Evolutionary conservation across 495 filamentous ascomycete species (phyloP), one percentile per base, ranked within the genome.

Genomic region (Penicillium maclennaniae): DNA sequence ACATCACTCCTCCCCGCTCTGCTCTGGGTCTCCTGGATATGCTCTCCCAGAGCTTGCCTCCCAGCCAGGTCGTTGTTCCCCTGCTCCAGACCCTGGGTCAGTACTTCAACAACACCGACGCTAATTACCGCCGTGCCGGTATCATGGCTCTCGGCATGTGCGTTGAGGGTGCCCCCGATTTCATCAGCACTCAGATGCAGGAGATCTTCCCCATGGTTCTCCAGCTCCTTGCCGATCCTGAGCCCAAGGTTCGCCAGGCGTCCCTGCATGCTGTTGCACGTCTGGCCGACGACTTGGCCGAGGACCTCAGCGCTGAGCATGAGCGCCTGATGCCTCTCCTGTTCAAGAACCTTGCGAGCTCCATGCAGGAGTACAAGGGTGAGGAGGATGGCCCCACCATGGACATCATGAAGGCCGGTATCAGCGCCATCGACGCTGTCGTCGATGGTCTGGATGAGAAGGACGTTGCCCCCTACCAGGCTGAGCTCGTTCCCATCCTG

Each of bases 91-190:
- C 83, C 8, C 84, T 98, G 38, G 86, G 88, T 10, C 78, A 82
- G 48, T 97, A 93, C 65, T 86, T 91, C 66, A 83, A 77, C 61
- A 83, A 78, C 61, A 65, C 68, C 47, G 77, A 95, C 58, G 80
- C 92, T 20, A 86, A 87, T 53, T 87, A 84, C 69, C 85, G 92
- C 43, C 87, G 91, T 67, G 93, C 92, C 38, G 91, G 90, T 69
- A 89, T 97, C 62, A 79, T 97, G 56, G 87, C 93, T 7, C 78
- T 98, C 5, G 93, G 92, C 49, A 95, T 90, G 76, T 91, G 88
- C 60, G 93, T 96, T 47, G 93, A 98, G 72, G 93, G 93, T 56
- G 95, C 93, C 34, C 93, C 93, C 7, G 93, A 97, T 61, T 97
- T 97, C 72, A 87, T 97, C 60, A 87, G 86, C 54, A 93, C 90